Evolutionary conservation across 1,284 basidiomycete genomes (phyloP).

Genomic region (Lentinus polychrous): DNA sequence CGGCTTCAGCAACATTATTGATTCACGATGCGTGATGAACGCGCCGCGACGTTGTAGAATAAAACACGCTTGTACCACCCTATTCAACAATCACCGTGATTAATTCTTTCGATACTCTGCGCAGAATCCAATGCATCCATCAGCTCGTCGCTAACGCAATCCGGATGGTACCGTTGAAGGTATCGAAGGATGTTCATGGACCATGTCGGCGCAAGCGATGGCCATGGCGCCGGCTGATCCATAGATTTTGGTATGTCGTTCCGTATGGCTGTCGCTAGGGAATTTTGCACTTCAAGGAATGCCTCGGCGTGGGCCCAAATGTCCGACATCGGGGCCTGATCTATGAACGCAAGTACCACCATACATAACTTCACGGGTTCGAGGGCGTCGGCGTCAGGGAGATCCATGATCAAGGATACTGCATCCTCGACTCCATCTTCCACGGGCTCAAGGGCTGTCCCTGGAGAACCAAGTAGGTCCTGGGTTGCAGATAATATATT

Average conservation of each 20-base stretch:
- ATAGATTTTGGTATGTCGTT: not conserved
- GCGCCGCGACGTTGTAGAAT: too few species aligned
- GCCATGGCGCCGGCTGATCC: not conserved
- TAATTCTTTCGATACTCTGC: too few species aligned
- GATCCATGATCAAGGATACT: not conserved
- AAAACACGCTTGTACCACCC: too few species aligned
- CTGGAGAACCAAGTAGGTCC: not conserved
- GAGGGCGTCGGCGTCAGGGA: not conserved
- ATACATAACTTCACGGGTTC: not conserved
- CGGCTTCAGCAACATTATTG: too few species aligned
- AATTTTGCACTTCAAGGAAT: not conserved
- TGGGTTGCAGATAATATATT: not conserved
- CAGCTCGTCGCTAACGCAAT: not conserved
- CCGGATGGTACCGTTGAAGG: not conserved
- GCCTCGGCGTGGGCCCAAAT: not conserved
- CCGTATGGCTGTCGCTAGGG: not conserved
- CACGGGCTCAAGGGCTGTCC: not conserved
- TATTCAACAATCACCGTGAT: too few species aligned
- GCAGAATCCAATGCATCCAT: not conserved
- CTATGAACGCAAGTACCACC: not conserved
- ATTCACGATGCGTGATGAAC: too few species aligned
- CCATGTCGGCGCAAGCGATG: not conserved
- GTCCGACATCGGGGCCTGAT: not conserved
- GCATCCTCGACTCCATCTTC: not conserved
- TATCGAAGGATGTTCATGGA: slow-evolving; percentile 1